These are phyloP conservation scores for Fusarium poae DNA, from an alignment of 2,329 filamentous ascomycete genomes.

Conservation along the genomic window DNA sequence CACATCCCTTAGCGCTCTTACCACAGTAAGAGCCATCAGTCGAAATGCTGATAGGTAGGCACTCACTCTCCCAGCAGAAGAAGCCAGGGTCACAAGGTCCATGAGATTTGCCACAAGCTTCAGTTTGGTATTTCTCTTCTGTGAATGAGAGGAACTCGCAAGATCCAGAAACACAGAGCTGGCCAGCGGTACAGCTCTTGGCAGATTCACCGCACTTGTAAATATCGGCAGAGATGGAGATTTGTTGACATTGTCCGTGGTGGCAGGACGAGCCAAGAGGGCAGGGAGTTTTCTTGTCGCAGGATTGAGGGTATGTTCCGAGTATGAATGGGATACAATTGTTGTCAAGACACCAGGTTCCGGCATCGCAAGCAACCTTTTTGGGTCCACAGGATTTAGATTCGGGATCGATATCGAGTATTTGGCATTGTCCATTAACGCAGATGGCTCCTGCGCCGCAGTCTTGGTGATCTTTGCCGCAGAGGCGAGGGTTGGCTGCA, in stretches of 20 bases:
- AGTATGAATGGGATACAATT: conserved; percentile 33
- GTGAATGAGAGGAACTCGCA: conserved; percentile 22
- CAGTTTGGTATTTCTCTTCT: neutral
- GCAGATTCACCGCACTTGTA: conserved; percentile 23
- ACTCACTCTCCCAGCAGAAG: conserved; percentile 14
- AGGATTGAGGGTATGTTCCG: conserved; percentile 32
- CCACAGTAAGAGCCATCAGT: conserved; percentile 29
- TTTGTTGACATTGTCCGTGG: conserved; percentile 26
- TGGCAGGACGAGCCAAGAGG: conserved; percentile 20
- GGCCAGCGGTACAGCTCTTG: conserved; percentile 23
- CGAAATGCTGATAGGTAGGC: conserved; percentile 22
- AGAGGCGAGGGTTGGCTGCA: conserved; percentile 17
- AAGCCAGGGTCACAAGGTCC: conserved; percentile 19
- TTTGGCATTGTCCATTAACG: conserved; percentile 28
- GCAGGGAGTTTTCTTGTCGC: conserved; percentile 20
- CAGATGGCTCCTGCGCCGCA: conserved; percentile 33
- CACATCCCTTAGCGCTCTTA: conserved; percentile 9
- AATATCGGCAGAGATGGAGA: conserved; percentile 25
- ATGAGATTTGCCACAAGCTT: conserved; percentile 13
- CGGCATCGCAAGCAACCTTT: conserved; percentile 25
- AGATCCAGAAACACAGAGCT: conserved; percentile 29
- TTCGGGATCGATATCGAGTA: conserved; percentile 31
- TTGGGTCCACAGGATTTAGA: conserved; percentile 21
- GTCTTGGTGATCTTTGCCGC: neutral
- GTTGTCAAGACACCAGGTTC: conserved; percentile 40